Evolutionary conservation across 1,284 basidiomycete genomes (phyloP), one percentile per base, ranked within the genome.

Genomic region (Cutaneotrichosporon daszewskae): DNA sequence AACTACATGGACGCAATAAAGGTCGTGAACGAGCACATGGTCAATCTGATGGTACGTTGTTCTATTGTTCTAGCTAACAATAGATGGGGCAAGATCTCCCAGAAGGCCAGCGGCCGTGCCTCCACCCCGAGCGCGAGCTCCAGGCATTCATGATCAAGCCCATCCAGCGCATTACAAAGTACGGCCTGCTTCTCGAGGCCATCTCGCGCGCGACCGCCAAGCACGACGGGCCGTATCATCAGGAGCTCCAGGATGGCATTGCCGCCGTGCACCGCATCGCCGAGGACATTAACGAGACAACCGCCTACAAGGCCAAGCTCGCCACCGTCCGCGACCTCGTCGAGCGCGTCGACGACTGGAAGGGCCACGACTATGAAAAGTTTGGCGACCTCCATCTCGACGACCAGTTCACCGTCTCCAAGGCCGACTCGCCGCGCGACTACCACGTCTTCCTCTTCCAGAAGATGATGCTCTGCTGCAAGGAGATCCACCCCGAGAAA

Each of bases 401-500:
- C 64, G 94, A 97, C 67, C 80, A 90, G 48, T 98, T 98, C 71
- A 82, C 85, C 52, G 95, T 98, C 42, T 91, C 87, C 57, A 99
- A 98, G 73, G 87, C 85, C 50, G 91, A 95, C 51, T 87, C 91
- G 57, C 91, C 97, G 67, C 80, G 94, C 55, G 95, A 98, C 68
- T 98, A 98, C 64, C 90, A 95, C 62, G 92, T 99, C 45, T 99
- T 97, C 76, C 76, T 99, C 26, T 99, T 99, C 58, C 91, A 98
- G 73, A 90, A 91, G 74, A 99, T 99, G 71, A 87, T 99, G 59
- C 78, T 98, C 13, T 98, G 95, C 72, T 98, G 95, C 77, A 98
- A 98, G 71, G 95, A 79, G 84, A 71, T 76, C 24, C 37, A 52
- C 18, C 64, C 66, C 16, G 70, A 68, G 22, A 62, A 63, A 25